Conservation (phyloP, 116 monocot species). For the Dioscorea cayenensis region DNA sequence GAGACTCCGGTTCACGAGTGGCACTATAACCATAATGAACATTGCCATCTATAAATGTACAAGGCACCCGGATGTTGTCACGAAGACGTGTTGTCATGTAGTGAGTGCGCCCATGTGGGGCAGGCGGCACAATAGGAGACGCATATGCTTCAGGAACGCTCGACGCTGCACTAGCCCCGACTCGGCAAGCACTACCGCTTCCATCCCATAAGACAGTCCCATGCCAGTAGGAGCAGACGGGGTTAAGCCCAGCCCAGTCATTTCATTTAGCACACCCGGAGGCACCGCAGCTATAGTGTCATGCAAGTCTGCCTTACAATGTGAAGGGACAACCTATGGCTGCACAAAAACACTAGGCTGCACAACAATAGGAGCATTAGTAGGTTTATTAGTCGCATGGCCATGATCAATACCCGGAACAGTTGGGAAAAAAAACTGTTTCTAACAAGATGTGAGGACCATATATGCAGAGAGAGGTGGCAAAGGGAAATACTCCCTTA, state of each 20-base stretch:
- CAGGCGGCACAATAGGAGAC: too few species aligned
- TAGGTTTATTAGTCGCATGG: not conserved
- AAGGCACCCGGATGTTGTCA: not conserved
- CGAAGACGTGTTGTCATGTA: not conserved
- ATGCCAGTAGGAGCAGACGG: too few species aligned
- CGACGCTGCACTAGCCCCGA: too few species aligned
- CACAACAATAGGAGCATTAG: too few species aligned
- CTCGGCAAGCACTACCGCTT: too few species aligned
- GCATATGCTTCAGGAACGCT: too few species aligned
- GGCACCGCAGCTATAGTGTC: too few species aligned
- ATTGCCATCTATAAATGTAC: not conserved
- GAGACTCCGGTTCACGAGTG: not conserved
- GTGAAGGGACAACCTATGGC: not conserved
- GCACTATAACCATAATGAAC: not conserved
- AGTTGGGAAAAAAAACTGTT: not conserved
- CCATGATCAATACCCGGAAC: not conserved
- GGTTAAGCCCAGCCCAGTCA: too few species aligned
- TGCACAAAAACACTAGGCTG: not conserved
- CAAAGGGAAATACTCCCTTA: not conserved
- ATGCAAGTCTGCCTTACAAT: too few species aligned
- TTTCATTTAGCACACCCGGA: too few species aligned
- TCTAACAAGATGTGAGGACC: not conserved
- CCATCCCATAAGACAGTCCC: too few species aligned
- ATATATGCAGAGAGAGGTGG: not conserved
- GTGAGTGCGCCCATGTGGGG: not conserved